These are phyloP conservation scores for Colletotrichum theobromicola DNA, from an alignment of 2,329 filamentous ascomycete species.

Conservation along the genomic window DNA sequence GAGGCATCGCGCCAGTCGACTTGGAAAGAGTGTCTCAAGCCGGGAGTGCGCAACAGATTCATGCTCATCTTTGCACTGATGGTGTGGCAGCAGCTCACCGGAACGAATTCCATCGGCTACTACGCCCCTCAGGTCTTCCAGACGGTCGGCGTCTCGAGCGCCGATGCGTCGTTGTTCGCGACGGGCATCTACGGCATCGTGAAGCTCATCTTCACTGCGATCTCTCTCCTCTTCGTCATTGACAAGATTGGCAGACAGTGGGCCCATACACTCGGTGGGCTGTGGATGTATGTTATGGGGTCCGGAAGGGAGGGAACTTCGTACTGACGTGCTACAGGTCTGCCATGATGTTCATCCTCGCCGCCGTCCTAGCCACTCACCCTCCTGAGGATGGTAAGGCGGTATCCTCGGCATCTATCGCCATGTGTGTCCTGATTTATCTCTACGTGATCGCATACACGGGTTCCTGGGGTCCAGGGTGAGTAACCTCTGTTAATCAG, in stretches of 20 bases:
- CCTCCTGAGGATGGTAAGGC: neutral
- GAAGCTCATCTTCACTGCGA: neutral
- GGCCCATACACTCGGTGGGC: neutral
- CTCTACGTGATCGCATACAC: neutral
- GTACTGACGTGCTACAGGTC: neutral
- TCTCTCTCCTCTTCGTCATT: neutral
- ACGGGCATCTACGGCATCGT: neutral
- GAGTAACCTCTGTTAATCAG: neutral
- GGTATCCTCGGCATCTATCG: neutral
- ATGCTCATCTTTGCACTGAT: neutral
- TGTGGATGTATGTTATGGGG: neutral
- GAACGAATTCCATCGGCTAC: neutral
- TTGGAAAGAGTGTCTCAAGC: neutral
- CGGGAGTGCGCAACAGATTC: neutral
- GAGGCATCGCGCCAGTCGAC: neutral
- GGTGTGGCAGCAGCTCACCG: neutral
- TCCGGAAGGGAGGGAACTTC: accelerated
- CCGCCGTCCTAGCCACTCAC: neutral
- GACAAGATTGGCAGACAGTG: neutral
- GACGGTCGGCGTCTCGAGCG: neutral
- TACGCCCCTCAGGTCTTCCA: neutral
- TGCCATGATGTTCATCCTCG: neutral
- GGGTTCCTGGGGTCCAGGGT: neutral
- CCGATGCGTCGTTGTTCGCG: neutral
- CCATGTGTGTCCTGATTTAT: neutral